Evolutionary conservation across 805 yeast species (phyloP).

Genomic region (Cyberlindnera mississippiensis): DNA sequence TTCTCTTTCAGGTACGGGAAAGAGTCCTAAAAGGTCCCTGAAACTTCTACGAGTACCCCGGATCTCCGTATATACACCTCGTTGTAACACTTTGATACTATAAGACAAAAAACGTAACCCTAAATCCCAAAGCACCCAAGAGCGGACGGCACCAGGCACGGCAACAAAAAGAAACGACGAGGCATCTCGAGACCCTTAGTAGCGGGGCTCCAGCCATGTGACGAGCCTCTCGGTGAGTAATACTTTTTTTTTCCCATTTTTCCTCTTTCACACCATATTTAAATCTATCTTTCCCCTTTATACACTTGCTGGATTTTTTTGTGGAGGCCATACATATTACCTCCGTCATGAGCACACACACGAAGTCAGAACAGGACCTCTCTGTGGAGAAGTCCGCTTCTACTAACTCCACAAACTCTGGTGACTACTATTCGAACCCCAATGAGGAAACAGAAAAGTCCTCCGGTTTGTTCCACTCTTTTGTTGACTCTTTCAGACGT

Average conservation of each 20-base stretch:
- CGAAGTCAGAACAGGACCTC: neutral
- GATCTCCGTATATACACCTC: neutral
- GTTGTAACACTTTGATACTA: neutral
- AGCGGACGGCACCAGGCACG: slow-evolving; percentile 5
- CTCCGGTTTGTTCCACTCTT: slow-evolving; percentile 3
- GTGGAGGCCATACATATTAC: neutral
- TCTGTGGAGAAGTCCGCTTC: slow-evolving; percentile 6
- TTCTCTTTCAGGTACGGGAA: too few relatives aligned
- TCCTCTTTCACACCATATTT: neutral
- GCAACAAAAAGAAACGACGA: slow-evolving; percentile 11
- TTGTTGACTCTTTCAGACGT: slow-evolving; percentile 22
- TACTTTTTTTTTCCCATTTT: neutral
- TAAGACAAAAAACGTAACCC: too few relatives aligned
- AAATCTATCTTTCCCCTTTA: neutral
- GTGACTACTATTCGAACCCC: neutral
- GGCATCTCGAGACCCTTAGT: slow-evolving; percentile 7
- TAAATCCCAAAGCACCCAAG: neutral
- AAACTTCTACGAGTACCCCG: too few relatives aligned
- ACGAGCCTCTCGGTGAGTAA: too few relatives aligned
- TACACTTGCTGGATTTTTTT: neutral
- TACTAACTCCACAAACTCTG: slow-evolving; percentile 3
- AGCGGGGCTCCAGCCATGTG: too few relatives aligned
- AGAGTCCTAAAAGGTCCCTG: too few relatives aligned
- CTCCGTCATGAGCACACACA: neutral
- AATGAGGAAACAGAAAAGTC: neutral